Base-by-base conservation (phyloP, 2,329 filamentous ascomycete species). In the Uncinocarpus reesii region DNA sequence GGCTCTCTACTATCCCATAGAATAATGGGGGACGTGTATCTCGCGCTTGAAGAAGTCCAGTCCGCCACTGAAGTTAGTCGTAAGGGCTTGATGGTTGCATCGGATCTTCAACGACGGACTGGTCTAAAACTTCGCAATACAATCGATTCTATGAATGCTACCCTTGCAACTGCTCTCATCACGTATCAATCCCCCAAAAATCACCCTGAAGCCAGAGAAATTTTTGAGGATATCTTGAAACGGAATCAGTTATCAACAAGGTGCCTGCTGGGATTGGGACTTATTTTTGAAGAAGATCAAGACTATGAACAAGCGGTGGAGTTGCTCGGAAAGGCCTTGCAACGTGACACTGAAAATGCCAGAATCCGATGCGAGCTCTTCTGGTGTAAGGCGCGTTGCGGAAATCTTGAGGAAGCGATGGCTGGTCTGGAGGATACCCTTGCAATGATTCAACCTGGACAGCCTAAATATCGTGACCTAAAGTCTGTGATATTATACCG, bases 231-330 rank as follows among this genome's bases (percentile, higher is more conserved):
- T 24, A 84, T 96, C 4, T 73, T 98, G 0, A 72, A 78, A 41
- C 78, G 84, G 21, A 87, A 93, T 49, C 76, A 81, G 1, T 79
- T 78, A 2, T 89, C 84, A 0, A 93, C 88, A 0, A 71, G 80
- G 24, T 89, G 89, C 2, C 71, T 98, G 52, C 85, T 96, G 38
- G 92, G 92, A 0, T 80, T 95, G 28, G 93, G 92, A 1, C 68
- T 96, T 20, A 90, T 98, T 34, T 83, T 89, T 40, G 88, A 95
- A 64, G 92, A 96, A 58, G 88, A 95, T 55, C 84, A 95, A 58
- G 84, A 96, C 53, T 95, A 86, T 58, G 73, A 78, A 40, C 76
- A 86, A 58, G 92, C 93, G 0, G 80, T 89, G 32, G 77, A 83
- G 23, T 95, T 94, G 59, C 69, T 98, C 10, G 76, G 76, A 32